phyloP scores from a whole-genome alignment of 805 yeast genomes.

The Kodamaea jinghongensis region DNA sequence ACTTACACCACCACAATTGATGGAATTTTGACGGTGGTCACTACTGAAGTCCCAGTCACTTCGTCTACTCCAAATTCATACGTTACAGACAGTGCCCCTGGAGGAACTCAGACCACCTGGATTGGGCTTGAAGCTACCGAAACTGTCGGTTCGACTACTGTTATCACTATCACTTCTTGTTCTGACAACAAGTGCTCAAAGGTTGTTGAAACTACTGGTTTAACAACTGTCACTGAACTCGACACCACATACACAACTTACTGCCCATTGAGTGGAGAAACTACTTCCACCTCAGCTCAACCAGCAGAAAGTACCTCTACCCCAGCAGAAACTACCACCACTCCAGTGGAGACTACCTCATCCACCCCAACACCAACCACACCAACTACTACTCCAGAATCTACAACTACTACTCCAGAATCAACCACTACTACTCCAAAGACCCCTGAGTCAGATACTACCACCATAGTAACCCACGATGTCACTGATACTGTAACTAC shows the following conservation, averaged over 20 bases:
- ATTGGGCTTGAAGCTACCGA: constrained; percentile 12
- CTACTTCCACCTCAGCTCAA: constrained; percentile 1
- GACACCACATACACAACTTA: constrained; percentile 13
- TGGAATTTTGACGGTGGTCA: constrained; percentile 39
- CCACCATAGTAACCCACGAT: constrained; percentile 1
- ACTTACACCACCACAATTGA: constrained; percentile 38
- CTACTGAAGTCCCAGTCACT: constrained; percentile 28
- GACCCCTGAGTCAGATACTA: constrained; percentile 1
- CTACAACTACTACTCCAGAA: constrained; percentile 2
- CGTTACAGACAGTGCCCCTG: background rate
- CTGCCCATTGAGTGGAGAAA: constrained; percentile 17
- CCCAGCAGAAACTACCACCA: constrained; percentile 8
- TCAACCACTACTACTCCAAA: constrained; percentile 9
- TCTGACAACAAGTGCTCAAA: constrained; percentile 27
- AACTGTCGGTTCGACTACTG: constrained; percentile 23
- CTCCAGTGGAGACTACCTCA: constrained; percentile 2
- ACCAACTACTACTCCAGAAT: constrained; percentile 7
- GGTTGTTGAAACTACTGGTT: constrained; percentile 34
- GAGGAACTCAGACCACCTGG: background rate
- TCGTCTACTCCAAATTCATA: constrained; percentile 1
- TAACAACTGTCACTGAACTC: constrained; percentile 15
- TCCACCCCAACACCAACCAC: constrained; percentile 1
- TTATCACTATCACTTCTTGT: constrained; percentile 40
- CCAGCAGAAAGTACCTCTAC: background rate
- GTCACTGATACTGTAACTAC: background rate